These are phyloP conservation scores for Stephania cephalantha DNA, from an alignment of 164 flowering plant species.

Conservation along the genomic window DNA sequence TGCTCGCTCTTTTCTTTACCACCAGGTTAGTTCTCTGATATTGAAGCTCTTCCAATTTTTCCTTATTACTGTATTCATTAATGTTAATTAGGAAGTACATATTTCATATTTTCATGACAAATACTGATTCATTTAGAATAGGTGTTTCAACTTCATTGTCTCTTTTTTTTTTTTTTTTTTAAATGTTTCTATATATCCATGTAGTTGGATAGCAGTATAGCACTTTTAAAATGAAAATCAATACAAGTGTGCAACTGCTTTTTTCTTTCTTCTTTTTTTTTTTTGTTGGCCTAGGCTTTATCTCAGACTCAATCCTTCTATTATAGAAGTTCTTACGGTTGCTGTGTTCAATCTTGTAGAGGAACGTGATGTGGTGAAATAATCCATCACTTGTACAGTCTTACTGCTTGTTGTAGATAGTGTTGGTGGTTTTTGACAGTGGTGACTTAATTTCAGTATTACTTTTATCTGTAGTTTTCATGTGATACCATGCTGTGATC, in stretches of 20 bases:
- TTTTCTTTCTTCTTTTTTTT: neutral
- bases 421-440: too few species aligned
- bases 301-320: too few species aligned
- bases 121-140: slow-evolving; percentile 1
- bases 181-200: neutral
- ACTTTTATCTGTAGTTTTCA: too few species aligned
- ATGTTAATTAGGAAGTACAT: neutral
- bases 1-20: slow-evolving; percentile 88
- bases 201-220: neutral
- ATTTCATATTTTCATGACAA: neutral
- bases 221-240: too few species aligned
- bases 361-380: too few species aligned
- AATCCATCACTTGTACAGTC: too few species aligned
- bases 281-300: neutral
- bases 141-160: neutral
- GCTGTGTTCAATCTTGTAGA: too few species aligned
- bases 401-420: too few species aligned
- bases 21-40: slow-evolving; percentile 53
- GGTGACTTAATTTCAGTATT: too few species aligned
- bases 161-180: neutral
- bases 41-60: neutral
- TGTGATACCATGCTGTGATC: too few species aligned
- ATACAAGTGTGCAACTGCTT: too few species aligned
- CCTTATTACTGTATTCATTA: neutral
- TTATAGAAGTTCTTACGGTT: too few species aligned